Percentiles rank a stretch among this genome's conserved stretches.
phyloP scores from a whole-genome alignment of 805 yeast species.

The Monosporozyma aquatica region DNA sequence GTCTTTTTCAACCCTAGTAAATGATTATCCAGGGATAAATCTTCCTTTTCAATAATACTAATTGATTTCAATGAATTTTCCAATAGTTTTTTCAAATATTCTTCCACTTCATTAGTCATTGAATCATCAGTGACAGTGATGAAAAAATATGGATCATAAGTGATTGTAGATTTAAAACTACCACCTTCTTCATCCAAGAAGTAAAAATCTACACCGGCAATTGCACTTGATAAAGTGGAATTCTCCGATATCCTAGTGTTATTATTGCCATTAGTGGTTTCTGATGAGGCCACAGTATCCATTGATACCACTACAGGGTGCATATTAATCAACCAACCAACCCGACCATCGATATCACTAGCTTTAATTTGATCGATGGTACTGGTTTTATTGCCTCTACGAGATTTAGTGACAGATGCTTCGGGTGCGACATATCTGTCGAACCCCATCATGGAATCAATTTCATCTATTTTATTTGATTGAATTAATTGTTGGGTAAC shows the following conservation, averaged over 20 bases:
- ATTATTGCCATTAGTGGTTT: constrained; percentile 9
- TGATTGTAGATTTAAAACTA: constrained; percentile 75
- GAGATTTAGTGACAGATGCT: constrained; percentile 4
- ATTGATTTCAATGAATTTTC: constrained; percentile 56
- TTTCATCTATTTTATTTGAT: constrained; percentile 50
- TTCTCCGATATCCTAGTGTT: constrained; percentile 7
- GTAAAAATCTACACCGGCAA: constrained; percentile 87
- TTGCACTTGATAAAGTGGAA: constrained; percentile 35
- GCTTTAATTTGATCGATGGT: constrained; percentile 11
- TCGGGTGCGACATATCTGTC: constrained; percentile 62
- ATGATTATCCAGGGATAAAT: constrained; percentile 76
- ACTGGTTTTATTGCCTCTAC: not conserved
- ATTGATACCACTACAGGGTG: constrained; percentile 71
- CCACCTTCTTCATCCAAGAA: constrained; percentile 97
- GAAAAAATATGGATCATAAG: constrained; percentile 80
- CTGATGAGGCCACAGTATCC: constrained; percentile 20
- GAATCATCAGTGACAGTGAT: constrained; percentile 45
- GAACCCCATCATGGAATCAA: constrained; percentile 85
- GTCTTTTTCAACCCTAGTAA: constrained; percentile 62
- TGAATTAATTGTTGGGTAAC: constrained; percentile 38
- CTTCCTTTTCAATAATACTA: constrained; percentile 59
- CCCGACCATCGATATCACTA: constrained; percentile 21
- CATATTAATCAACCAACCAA: constrained; percentile 92
- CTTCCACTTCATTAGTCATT: constrained; percentile 64
- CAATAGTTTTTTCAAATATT: constrained; percentile 56